These are phyloP conservation scores for Hibiscus tridactylites DNA, from an alignment of 345 rosid species.

Conservation along the genomic window DNA sequence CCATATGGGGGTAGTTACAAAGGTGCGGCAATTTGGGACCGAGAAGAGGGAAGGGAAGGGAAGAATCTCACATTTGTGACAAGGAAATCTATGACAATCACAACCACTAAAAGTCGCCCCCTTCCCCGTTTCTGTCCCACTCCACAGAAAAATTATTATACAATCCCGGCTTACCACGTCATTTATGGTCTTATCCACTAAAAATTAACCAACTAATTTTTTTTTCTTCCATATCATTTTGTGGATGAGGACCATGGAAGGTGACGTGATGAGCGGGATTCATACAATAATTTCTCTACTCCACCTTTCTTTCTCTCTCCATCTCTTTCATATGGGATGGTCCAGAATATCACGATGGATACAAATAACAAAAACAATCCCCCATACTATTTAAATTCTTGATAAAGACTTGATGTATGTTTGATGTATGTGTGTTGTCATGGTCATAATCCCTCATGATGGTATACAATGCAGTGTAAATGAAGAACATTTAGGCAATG, in stretches of 20 bases:
- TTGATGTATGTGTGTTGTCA: background rate
- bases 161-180: too few species aligned
- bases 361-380: background rate
- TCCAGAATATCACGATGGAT: background rate
- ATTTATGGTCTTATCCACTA: too few species aligned
- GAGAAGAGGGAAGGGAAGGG: background rate
- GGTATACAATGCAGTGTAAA: background rate
- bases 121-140: conserved; percentile 13
- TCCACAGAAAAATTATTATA: too few species aligned
- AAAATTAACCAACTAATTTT: too few species aligned
- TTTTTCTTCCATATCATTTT: too few species aligned
- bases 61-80: conserved; percentile 25
- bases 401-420: background rate
- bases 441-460: background rate
- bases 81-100: conserved; percentile 57
- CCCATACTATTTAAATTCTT: too few species aligned
- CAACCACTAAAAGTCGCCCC: conserved; percentile 30
- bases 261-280: too few species aligned
- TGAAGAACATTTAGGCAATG: background rate
- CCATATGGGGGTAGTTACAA: too few species aligned
- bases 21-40: background rate
- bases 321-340: background rate
- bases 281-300: conserved; percentile 8
- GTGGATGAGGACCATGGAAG: too few species aligned
- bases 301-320: background rate